Evolutionary conservation across 441 rosid genomes (phyloP).

Genomic region (Capsella rubella): DNA sequence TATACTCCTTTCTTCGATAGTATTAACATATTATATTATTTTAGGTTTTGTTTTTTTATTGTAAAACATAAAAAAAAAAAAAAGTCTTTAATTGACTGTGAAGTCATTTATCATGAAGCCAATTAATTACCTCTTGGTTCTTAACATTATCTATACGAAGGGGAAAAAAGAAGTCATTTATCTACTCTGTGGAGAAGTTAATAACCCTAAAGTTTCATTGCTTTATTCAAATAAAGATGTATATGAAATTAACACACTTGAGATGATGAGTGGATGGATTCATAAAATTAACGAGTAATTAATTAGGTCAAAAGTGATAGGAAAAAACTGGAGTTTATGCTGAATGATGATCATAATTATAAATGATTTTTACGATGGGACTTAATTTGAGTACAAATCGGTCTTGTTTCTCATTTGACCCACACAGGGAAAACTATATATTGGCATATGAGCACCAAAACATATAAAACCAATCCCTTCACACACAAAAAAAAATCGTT

Average conservation of each 20-base stretch:
- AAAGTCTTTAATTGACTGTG: constrained; percentile 18
- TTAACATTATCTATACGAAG: neutral
- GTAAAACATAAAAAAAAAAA: too few relatives aligned
- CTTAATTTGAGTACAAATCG: neutral
- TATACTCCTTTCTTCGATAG: neutral
- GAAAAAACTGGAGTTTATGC: neutral
- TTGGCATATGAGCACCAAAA: neutral
- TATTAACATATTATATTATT: neutral
- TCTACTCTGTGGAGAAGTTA: neutral
- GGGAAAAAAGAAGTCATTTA: too few relatives aligned
- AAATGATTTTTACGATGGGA: neutral
- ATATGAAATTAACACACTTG: constrained; percentile 5
- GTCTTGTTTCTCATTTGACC: neutral
- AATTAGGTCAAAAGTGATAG: neutral
- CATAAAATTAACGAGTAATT: neutral
- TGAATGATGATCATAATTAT: neutral
- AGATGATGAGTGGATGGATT: neutral
- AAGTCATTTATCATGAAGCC: constrained; percentile 34
- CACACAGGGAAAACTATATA: neutral
- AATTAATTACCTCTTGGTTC: constrained; percentile 29
- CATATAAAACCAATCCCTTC: neutral
- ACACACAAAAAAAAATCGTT: neutral
- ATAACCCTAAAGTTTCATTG: neutral
- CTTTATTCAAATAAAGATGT: neutral
- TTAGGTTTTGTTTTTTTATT: neutral